phyloP scores from a whole-genome alignment of 768 basidiomycete species.

The Lentinula detonsa region DNA sequence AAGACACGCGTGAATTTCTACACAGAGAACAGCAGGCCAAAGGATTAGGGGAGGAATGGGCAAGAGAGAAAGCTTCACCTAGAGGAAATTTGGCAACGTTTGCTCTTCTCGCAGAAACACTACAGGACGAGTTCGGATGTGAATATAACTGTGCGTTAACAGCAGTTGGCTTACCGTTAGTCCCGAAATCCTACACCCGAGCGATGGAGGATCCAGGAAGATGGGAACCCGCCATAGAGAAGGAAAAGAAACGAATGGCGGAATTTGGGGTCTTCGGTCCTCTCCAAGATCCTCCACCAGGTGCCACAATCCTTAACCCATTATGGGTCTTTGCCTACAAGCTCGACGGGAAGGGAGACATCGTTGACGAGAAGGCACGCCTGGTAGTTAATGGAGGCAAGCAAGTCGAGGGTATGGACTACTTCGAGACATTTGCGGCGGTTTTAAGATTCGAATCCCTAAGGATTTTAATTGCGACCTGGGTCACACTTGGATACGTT shows the following conservation, averaged over 20 bases:
- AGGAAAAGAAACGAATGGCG: not conserved
- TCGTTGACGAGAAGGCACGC: slow-evolving; percentile 13
- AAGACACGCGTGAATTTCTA: not conserved
- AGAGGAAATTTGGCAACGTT: not conserved
- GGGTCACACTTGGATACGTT: no score
- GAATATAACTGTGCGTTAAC: not conserved
- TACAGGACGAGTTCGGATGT: not conserved
- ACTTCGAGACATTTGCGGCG: slow-evolving; percentile 20
- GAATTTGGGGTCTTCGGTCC: not conserved
- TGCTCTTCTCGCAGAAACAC: not conserved
- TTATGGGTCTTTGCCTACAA: slow-evolving; percentile 4
- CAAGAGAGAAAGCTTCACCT: not conserved
- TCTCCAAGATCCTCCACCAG: not conserved
- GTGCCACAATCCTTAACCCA: not conserved
- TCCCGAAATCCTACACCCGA: not conserved
- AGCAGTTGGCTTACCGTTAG: not conserved
- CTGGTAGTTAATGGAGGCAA: slow-evolving; percentile 19
- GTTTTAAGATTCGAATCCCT: slow-evolving; percentile 9
- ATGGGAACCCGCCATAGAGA: not conserved
- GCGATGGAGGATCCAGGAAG: not conserved
- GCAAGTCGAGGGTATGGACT: slow-evolving; percentile 27
- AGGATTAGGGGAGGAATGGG: not conserved
- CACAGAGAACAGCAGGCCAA: not conserved
- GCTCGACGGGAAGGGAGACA: not conserved
- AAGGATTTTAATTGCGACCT: not conserved